Percentiles rank a stretch among this genome's conserved stretches.
These are phyloP conservation scores for Bruguiera sexangula DNA, from an alignment of 345 rosid genomes.

Conservation along the genomic window DNA sequence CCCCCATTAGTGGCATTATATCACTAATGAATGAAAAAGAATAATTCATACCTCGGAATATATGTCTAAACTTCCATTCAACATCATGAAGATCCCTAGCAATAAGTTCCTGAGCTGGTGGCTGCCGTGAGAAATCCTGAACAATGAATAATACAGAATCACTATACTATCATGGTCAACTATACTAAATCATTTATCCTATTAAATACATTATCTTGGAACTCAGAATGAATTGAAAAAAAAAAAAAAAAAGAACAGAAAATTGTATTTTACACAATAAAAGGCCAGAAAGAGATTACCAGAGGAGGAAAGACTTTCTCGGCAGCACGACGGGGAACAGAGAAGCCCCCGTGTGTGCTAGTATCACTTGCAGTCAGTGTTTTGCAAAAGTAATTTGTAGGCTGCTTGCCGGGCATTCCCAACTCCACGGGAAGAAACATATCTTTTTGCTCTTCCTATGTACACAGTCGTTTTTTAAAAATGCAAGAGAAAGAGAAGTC, in stretches of 20 bases:
- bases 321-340: constrained; percentile 79
- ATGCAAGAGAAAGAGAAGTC: background rate
- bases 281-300: constrained; percentile 33
- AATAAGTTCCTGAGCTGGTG: constrained; percentile 44
- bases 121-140: constrained; percentile 41
- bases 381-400: constrained; percentile 31
- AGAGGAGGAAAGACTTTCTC: constrained; percentile 74
- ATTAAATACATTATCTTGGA: no score
- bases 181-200: no score
- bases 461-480: background rate
- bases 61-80: constrained; percentile 35
- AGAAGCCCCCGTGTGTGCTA: constrained; percentile 77
- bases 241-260: background rate
- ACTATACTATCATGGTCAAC: no score
- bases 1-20: background rate
- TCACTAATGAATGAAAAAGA: background rate
- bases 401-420: constrained; percentile 33
- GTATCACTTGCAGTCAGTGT: constrained; percentile 41
- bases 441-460: constrained; percentile 30
- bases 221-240: no score
- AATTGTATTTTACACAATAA: background rate
- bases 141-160: background rate
- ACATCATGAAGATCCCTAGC: constrained; percentile 45
- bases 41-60: constrained; percentile 21
- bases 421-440: constrained; percentile 25